Conservation (phyloP, 2,329 filamentous ascomycete genomes). For the Xylaria sp. region DNA sequence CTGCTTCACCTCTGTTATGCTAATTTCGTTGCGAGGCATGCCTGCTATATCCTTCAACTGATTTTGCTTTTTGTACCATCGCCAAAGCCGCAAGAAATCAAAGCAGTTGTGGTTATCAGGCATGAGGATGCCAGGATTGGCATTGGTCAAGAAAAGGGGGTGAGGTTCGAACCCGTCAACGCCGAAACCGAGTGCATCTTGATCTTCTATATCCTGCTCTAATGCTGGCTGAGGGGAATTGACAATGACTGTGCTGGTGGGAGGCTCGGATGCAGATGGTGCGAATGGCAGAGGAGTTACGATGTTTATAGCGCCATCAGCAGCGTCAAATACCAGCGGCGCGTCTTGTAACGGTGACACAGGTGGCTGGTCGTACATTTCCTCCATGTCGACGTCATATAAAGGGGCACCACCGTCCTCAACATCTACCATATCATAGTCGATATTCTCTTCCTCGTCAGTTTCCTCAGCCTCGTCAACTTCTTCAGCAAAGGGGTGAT, state of each 20-base stretch:
- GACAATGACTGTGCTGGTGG: neutral
- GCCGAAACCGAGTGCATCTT: constrained; percentile 16
- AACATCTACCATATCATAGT: constrained; percentile 41
- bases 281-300: neutral
- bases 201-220: constrained; percentile 17
- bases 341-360: constrained; percentile 13
- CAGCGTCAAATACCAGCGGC: neutral
- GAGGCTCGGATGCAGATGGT: neutral
- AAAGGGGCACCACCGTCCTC: constrained; percentile 46
- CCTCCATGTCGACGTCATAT: constrained; percentile 40
- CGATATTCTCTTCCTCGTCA: constrained; percentile 32
- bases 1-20: constrained; percentile 33
- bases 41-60: constrained; percentile 26
- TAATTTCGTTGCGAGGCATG: constrained; percentile 35
- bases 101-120: constrained; percentile 61
- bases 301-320: neutral
- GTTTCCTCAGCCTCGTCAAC: constrained; percentile 17
- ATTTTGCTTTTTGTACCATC: constrained; percentile 41
- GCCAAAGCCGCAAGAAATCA: constrained; percentile 64
- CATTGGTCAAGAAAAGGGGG: constrained; percentile 48
- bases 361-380: constrained; percentile 27
- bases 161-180: constrained; percentile 36
- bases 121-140: constrained; percentile 52
- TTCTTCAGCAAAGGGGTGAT: constrained; percentile 9
- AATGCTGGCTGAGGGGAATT: neutral